These are phyloP conservation scores for Acacia confusa DNA, from an alignment of 306 rosid species.

Conservation along the genomic window DNA sequence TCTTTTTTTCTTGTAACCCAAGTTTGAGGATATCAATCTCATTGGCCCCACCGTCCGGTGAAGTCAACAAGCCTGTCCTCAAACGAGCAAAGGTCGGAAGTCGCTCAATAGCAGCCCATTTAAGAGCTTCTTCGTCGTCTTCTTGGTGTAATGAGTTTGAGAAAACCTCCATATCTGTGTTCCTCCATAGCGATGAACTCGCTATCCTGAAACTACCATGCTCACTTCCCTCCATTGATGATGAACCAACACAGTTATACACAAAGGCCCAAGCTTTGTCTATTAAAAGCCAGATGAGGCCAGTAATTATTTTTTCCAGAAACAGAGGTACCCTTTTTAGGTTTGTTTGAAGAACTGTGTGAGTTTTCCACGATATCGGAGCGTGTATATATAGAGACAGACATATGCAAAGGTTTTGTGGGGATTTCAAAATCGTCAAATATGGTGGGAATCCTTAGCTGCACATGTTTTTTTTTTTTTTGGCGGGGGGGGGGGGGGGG, in stretches of 20 bases:
- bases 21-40: slow-evolving; percentile 69
- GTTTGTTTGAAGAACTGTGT: neutral
- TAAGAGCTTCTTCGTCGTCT: slow-evolving; percentile 53
- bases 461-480: neutral
- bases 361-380: neutral
- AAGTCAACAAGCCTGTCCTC: slow-evolving; percentile 41
- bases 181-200: slow-evolving; percentile 51
- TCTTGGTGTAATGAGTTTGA: slow-evolving; percentile 39
- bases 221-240: slow-evolving; percentile 39
- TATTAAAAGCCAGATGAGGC: neutral
- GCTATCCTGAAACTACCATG: slow-evolving; percentile 40
- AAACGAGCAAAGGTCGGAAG: slow-evolving; percentile 48
- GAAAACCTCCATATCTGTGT: slow-evolving; percentile 38
- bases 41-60: slow-evolving; percentile 50
- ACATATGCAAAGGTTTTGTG: neutral
- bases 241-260: too few relatives aligned
- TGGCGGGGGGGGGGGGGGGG: too few relatives aligned
- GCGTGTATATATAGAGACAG: neutral
- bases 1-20: slow-evolving; percentile 63
- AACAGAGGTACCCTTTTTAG: neutral
- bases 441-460: neutral
- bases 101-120: slow-evolving; percentile 52
- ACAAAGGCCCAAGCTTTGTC: neutral
- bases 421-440: neutral
- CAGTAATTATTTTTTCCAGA: neutral